A percentile compares a stretch with the other conserved stretches of the same genome.
Evolutionary conservation across 164 flowering plant species (phyloP).

Genomic region (Annona cherimola): DNA sequence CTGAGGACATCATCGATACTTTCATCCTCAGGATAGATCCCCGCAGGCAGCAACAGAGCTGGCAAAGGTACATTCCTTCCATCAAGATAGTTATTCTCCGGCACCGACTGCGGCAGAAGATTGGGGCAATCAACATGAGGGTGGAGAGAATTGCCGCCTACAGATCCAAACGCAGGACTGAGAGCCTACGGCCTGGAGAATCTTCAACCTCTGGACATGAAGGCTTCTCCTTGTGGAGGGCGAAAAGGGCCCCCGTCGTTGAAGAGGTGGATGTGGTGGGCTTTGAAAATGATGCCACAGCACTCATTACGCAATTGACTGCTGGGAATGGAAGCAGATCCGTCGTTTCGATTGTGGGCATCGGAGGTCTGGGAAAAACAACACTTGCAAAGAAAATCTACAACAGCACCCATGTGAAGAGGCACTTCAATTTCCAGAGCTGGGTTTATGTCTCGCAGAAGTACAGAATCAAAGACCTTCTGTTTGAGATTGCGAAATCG

Average conservation of each 20-base stretch:
- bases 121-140: neutral
- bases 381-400: conserved; percentile 2
- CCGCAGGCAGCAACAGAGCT: neutral
- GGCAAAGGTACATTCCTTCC: neutral
- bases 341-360: conserved; percentile 2
- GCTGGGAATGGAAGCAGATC: neutral
- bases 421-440: neutral
- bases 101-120: neutral
- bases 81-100: neutral
- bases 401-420: neutral
- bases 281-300: neutral
- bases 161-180: neutral
- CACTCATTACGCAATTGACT: neutral
- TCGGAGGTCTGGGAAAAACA: neutral
- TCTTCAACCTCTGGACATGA: neutral
- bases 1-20: neutral
- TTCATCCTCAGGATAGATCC: neutral
- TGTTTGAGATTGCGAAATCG: neutral
- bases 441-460: conserved; percentile 8
- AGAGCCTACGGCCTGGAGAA: neutral
- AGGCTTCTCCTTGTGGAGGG: neutral
- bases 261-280: conserved; percentile 5
- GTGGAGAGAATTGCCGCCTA: neutral
- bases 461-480: neutral
- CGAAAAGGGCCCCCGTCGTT: neutral